Evolutionary conservation across 2,329 filamentous ascomycete genomes (phyloP).

Genomic region (Pseudocercospora pini-densiflorae): DNA sequence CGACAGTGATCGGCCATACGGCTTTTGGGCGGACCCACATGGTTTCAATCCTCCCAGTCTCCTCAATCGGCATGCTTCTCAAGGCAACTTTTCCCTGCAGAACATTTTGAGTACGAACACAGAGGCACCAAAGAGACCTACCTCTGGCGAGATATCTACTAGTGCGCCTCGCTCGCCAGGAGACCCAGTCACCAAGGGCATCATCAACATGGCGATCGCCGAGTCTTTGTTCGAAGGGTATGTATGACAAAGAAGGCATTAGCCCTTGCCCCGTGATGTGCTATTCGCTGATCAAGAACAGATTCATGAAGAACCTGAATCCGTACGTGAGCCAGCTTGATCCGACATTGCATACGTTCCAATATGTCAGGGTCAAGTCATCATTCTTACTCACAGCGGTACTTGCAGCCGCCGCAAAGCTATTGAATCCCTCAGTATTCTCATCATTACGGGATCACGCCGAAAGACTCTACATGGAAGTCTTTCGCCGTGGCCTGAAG

Average conservation of each 20-base stretch:
- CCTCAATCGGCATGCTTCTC: constrained; percentile 42
- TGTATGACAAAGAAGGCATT: not conserved
- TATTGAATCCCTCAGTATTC: constrained; percentile 43
- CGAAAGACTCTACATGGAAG: constrained; percentile 39
- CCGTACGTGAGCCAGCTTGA: constrained; percentile 50
- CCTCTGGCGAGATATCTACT: constrained; percentile 25
- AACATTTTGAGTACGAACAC: constrained; percentile 31
- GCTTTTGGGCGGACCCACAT: constrained; percentile 30
- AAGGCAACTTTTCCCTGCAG: constrained; percentile 42
- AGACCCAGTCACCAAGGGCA: constrained; percentile 38
- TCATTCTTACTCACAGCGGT: constrained; percentile 45
- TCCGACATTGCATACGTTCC: constrained; percentile 44
- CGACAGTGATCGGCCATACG: constrained; percentile 4
- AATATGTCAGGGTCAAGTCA: constrained; percentile 43
- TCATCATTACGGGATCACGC: constrained; percentile 36
- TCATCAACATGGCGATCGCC: constrained; percentile 38
- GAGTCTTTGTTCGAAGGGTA: constrained; percentile 36
- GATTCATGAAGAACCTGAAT: constrained; percentile 47
- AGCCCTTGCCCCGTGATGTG: not conserved
- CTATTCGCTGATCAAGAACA: constrained; percentile 23
- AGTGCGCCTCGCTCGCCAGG: constrained; percentile 23
- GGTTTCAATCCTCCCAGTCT: constrained; percentile 40
- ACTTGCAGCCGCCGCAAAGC: constrained; percentile 44
- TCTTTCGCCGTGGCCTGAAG: constrained; percentile 42
- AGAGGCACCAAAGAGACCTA: not conserved